These are phyloP conservation scores for Massarina eburnea DNA, from an alignment of 2,329 filamentous ascomycete species.

Conservation along the genomic window DNA sequence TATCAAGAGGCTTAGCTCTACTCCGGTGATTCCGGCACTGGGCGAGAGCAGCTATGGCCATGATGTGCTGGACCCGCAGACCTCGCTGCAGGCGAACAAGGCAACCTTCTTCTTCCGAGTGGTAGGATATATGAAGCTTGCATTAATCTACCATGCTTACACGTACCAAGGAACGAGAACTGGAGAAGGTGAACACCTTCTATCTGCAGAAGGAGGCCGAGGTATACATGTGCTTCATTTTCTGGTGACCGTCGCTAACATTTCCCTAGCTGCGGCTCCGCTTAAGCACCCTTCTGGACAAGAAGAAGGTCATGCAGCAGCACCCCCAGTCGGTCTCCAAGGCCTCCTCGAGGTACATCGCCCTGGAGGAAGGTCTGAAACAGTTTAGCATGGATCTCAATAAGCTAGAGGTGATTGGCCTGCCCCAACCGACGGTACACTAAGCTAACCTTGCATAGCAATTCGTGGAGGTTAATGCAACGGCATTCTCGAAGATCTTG, in stretches of 20 bases:
- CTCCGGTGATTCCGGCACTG: constrained; percentile 78
- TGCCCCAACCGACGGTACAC: constrained; percentile 6
- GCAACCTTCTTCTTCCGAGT: constrained; percentile 98
- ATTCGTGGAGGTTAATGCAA: constrained; percentile 98
- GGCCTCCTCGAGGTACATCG: constrained; percentile 89
- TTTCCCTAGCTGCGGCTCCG: constrained; percentile 80
- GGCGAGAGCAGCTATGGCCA: constrained; percentile 56
- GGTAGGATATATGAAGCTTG: constrained; percentile 55
- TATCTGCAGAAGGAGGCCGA: constrained; percentile 98
- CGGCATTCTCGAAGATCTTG: constrained; percentile 95
- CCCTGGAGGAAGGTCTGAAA: constrained; percentile 93
- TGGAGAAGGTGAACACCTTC: constrained; percentile 98
- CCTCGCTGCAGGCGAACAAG: constrained; percentile 91
- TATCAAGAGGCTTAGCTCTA: constrained; percentile 96
- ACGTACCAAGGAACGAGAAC: constrained; percentile 76
- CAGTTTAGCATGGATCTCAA: constrained; percentile 96
- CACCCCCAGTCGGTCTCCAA: constrained; percentile 76
- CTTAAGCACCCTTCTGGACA: constrained; percentile 87
- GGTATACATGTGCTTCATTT: constrained; percentile 56
- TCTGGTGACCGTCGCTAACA: constrained; percentile 16
- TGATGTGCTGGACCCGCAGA: constrained; percentile 71
- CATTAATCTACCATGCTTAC: constrained; percentile 4
- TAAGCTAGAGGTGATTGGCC: constrained; percentile 70
- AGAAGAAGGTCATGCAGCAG: constrained; percentile 88
- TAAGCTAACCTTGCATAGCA: constrained; percentile 59